These are phyloP conservation scores for Wickerhamiella spandovensis DNA, from an alignment of 805 yeast species.

Conservation along the genomic window DNA sequence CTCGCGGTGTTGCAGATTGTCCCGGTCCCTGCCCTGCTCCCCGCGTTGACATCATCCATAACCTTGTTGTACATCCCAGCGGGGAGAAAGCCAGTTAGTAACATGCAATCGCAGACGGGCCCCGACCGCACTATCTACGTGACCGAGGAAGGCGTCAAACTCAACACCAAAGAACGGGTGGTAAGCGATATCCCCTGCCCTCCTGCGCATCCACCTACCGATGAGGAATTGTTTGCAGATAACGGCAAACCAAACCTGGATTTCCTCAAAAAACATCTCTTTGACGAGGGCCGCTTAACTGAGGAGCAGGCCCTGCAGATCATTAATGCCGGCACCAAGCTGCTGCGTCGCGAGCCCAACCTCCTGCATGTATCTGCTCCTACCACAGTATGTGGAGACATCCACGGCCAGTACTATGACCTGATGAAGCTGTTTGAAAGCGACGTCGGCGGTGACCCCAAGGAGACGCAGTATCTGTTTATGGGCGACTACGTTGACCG, in stretches of 20 bases:
- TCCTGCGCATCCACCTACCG: slow-evolving; percentile 48
- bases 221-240: slow-evolving; percentile 58
- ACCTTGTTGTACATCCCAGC: too few species aligned
- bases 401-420: slow-evolving; percentile 94
- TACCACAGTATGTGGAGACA: slow-evolving; percentile 89
- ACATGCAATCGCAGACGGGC: neutral
- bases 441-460: slow-evolving; percentile 74
- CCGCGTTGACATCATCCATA: too few species aligned
- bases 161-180: slow-evolving; percentile 45
- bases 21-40: too few species aligned
- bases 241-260: slow-evolving; percentile 48
- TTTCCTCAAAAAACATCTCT: slow-evolving; percentile 61
- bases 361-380: slow-evolving; percentile 77
- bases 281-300: slow-evolving; percentile 65
- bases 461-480: slow-evolving; percentile 61
- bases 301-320: slow-evolving; percentile 60
- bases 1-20: too few species aligned
- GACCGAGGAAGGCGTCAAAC: slow-evolving; percentile 36
- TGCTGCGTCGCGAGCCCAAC: slow-evolving; percentile 63
- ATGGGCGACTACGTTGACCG: slow-evolving; percentile 94
- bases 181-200: slow-evolving; percentile 53
- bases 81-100: too few species aligned
- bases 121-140: slow-evolving; percentile 9
- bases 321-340: slow-evolving; percentile 46
- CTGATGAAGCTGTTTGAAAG: slow-evolving; percentile 71